phyloP scores from a whole-genome alignment of 441 rosid species.

The Lagerstroemia fauriei region DNA sequence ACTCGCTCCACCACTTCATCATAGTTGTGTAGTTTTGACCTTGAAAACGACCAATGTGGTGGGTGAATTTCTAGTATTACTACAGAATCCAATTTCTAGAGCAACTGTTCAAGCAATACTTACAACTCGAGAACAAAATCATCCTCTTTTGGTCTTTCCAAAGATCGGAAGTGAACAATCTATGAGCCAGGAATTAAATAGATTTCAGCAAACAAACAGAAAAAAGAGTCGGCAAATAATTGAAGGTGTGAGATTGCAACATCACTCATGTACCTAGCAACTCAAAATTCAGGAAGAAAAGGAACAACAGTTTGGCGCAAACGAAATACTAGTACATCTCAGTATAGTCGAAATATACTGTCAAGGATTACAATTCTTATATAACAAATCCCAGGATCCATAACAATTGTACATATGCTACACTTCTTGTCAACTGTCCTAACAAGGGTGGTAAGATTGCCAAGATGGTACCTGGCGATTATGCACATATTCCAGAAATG shows the following conservation, averaged over 20 bases:
- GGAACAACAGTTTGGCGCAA: neutral
- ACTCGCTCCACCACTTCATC: slow-evolving; percentile 88
- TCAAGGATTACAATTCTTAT: neutral
- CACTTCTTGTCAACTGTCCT: neutral
- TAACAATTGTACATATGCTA: neutral
- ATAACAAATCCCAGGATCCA: neutral
- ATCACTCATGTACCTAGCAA: neutral
- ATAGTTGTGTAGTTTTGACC: slow-evolving; percentile 83
- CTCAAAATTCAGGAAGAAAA: neutral
- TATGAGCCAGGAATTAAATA: slow-evolving; percentile 31
- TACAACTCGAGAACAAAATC: slow-evolving; percentile 83
- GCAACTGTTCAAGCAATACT: slow-evolving; percentile 34
- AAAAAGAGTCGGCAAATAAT: neutral
- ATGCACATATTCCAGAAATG: slow-evolving; percentile 88
- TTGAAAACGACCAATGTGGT: slow-evolving; percentile 35
- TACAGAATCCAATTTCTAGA: neutral
- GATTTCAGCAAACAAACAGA: slow-evolving; percentile 21
- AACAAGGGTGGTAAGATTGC: neutral
- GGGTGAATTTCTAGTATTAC: neutral
- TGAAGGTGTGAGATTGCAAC: neutral
- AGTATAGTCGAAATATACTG: neutral
- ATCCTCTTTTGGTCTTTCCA: slow-evolving; percentile 89
- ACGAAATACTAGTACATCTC: neutral
- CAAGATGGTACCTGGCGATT: slow-evolving; percentile 72
- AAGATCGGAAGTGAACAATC: slow-evolving; percentile 81